Evolutionary conservation across 305 asterid species (phyloP), one percentile per base, ranked within the genome.

Genomic region (Solanum hybrid): DNA sequence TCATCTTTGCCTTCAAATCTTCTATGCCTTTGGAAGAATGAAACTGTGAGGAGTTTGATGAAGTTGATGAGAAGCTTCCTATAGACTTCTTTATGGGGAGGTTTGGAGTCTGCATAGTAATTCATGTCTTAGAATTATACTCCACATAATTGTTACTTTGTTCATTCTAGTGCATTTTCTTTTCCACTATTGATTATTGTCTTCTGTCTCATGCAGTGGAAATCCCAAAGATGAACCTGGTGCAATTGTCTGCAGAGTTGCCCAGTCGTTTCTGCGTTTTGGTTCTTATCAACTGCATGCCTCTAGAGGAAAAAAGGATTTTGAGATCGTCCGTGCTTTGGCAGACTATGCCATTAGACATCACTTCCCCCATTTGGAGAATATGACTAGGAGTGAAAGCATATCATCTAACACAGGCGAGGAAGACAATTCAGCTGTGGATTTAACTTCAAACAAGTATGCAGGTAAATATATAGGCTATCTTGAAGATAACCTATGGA

Each of bases 161-260:
- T 42, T 32, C 87, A 82, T 46, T 46, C 29, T 76, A 11, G 75
- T 34, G 46, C 51, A 64, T 36, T 75, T 64, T 31, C 77, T 46
- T 87, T 91, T 72, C 81, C n/a, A 79, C 60, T 76, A 37, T 91
- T 71, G 87, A 80, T 89, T 92, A 51, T 80, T 72, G 36, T 85
- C 82, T 92, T 86, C 75, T 32, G 91, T 91, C 88, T 79, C 91
- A 11, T 94, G 95, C 97, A 97, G 99, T 93, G 98, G 98, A 88
- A 95, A 97, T 90, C 97, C 98, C 80, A 97, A 96, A 94, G 98
- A 97, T 71, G 99, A 97, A 91, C 98, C 98, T 34, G 99, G 99
- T 87, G 99, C 99, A 87, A 90, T 97, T 89, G 98, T 96, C 42
- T 96, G 99, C 93, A 92, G 99, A 92, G 98, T 95, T 84, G 95